Base-by-base conservation (phyloP, 345 rosid species). In the Erodium maritimum region DNA sequence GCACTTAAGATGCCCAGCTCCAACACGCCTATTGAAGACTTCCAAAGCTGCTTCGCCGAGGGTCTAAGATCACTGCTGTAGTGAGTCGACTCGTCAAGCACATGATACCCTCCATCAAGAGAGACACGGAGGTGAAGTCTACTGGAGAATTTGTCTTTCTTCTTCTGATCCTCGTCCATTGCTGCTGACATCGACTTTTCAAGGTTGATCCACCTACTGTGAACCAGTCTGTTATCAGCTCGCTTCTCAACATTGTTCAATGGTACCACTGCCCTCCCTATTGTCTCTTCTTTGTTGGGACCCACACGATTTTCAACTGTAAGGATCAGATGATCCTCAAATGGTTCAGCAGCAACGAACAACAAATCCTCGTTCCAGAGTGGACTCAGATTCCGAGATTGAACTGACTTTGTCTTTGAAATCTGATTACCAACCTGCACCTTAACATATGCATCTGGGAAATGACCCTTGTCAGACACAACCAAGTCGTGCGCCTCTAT, bases 41-140 rank as follows among this genome's bases (percentile, higher is more conserved):
- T 90, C 95, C 85, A 81, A 23, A 82, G 67, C 68, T 82, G 97
- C 78, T 75, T 85, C 19, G 95, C 95, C 21, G 99, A 83, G 21
- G 97, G 96, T 52, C 96, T 75, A 52, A 89, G 95, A 71, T 94
- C 99, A 54, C 95, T 94, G 74, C 97, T 90, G 73, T 90, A 80
- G 55, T 87, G 77, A n/a, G 96, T 80, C 8, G 97, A 83, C 67
- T 87, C 99, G 21, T 90, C 96, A 29, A 90, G 88, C 62, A 94
- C 97, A 58, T 94, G 99, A 62, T 94, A 90, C 19, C 99, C 97
- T 68, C 99, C 97, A 67, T 94, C 97, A 54, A 94, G 82, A 58
- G 84, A 87, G 19, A 87, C 75, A 54, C 80, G 72, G 42, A 80
- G 67, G 50, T 78, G 84, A 59, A 94, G 70, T 65, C 78, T 78